Evolutionary conservation across 2,329 filamentous ascomycete species (phyloP), one percentile per base, ranked within the genome.

Genomic region (Aspergillus calidoustus): DNA sequence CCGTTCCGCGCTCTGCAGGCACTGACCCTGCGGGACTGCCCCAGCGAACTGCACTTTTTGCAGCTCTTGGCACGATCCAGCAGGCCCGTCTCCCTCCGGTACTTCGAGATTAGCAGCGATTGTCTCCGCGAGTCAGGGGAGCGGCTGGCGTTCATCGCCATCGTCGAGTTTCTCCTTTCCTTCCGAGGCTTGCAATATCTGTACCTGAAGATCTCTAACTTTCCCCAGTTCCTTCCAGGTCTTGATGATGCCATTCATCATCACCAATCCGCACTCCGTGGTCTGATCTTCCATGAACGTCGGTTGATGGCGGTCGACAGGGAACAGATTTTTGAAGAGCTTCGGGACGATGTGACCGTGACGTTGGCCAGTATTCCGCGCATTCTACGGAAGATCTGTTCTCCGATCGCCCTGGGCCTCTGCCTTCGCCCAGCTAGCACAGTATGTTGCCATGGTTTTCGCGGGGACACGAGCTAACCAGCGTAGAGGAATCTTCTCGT

Each of bases 181-280:
- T 64, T 66, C 50, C 52, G 46, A 43, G 62, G 62, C 41, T 51
- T 66, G 48, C 63, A 43, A 54, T 50, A 62, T 47, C 55, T 66
- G 31, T 46, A 62, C 38, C 50, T 66, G 7, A 66, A 55, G 54
- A 41, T 66, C 47, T 51, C 54, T 8, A 62, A 60, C 43, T 63
- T 66, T 47, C 51, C 52, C 22, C 41, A 57, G 30, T 59, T 57
- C 54, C 34, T 57, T 46, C 46, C 31, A 17, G 43, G 41, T 22
- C 22, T 66, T 43, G 44, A 57, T 28, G 28, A 44, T 38, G 62
- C 55, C 30, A 62, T 66, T 44, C 19, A 38, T 38, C 50, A 63
- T 54, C 62, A 66, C 54, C 48, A 53, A 30, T 57, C 57, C 19
- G 54, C 64, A 30, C 43, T 66, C 28, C 46, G 60, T 30, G 57